Evolutionary conservation across 2,329 filamentous ascomycete species (phyloP), one percentile per base, ranked within the genome.

Genomic region (Gnomoniopsis sp.): DNA sequence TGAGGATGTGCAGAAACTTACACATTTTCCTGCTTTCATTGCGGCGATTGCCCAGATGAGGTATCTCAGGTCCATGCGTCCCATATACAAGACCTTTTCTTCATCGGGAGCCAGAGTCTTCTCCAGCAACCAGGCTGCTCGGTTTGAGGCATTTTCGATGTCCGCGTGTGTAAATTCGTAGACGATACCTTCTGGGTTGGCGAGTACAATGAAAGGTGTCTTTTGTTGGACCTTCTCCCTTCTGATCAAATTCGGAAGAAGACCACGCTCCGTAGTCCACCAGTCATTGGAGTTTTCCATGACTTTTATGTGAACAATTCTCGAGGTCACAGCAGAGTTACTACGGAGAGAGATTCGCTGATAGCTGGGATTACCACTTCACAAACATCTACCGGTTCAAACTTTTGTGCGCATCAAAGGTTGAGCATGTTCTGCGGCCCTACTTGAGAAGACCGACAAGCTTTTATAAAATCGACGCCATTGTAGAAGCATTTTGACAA

Each of bases 141-240:
- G 58, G 38, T 63, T 65, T 10, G 65, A 64, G 2, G 46, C 55
- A 53, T 65, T 66, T 19, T 65, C 65, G 15, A 66, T 55, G 23
- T 65, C 59, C 38, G 54, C 53, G 51, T 60, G 65, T 26, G 44
- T 65, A 14, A 65, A 34, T 14, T 58, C 54, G n/a, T 62, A 44
- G 14, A 22, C 23, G n/a, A 49, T 23, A 2, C 61, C 59, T 26
- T 66, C 57, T 6, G 57, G 26, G 21, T 6, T 55, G 21, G 47
- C 38, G 22, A 59, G 38, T 19, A 55, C 38, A 33, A 59, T 44
- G 11, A 47, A 59, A 6, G 57, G 57, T 2, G 49, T 38, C 6
- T 19, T 19, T 30, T 47, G 46, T 21, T 52, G 43, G 21, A 46
- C 10, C n/a, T 34, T 55, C 1, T 55, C 52, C 6, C 41, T 50